Percentiles rank a stretch among this genome's conserved stretches.
These are phyloP conservation scores for Orbilia javanica DNA, from an alignment of 2,329 filamentous ascomycete species.

Conservation along the genomic window DNA sequence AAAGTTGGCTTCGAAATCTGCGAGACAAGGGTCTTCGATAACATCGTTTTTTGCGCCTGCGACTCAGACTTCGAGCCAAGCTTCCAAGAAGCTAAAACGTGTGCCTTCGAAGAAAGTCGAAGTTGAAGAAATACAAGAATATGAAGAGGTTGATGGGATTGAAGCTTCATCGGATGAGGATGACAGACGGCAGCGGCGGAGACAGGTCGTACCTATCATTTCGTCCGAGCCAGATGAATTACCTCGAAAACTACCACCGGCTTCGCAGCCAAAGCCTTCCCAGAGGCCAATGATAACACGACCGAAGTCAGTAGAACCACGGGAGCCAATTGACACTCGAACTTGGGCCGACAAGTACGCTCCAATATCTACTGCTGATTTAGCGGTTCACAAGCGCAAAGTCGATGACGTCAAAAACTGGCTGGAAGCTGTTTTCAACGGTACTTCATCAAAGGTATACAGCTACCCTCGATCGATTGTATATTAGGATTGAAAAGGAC, in stretches of 20 bases:
- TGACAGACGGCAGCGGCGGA: slow-evolving; percentile 18
- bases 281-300: slow-evolving; percentile 4
- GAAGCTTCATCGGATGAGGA: slow-evolving; percentile 52
- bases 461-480: background rate
- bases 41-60: slow-evolving; percentile 51
- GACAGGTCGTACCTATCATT: slow-evolving; percentile 50
- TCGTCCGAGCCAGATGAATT: slow-evolving; percentile 56
- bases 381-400: slow-evolving; percentile 95
- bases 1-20: slow-evolving; percentile 22
- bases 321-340: slow-evolving; percentile 21
- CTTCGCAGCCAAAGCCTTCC: slow-evolving; percentile 4
- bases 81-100: slow-evolving; percentile 24
- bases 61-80: slow-evolving; percentile 33
- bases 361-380: slow-evolving; percentile 68
- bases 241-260: slow-evolving; percentile 46
- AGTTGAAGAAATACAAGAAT: slow-evolving; percentile 42
- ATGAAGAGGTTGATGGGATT: slow-evolving; percentile 52
- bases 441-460: slow-evolving; percentile 64
- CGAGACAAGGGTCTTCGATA: slow-evolving; percentile 35
- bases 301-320: background rate
- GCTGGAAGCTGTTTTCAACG: slow-evolving; percentile 80
- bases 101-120: slow-evolving; percentile 32
- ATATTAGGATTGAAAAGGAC: slow-evolving; percentile 54
- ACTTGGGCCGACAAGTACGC: slow-evolving; percentile 61
- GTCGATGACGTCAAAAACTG: slow-evolving; percentile 86